phyloP scores from a whole-genome alignment of 352 stramenopile species.

The Aphanomyces astaci region DNA sequence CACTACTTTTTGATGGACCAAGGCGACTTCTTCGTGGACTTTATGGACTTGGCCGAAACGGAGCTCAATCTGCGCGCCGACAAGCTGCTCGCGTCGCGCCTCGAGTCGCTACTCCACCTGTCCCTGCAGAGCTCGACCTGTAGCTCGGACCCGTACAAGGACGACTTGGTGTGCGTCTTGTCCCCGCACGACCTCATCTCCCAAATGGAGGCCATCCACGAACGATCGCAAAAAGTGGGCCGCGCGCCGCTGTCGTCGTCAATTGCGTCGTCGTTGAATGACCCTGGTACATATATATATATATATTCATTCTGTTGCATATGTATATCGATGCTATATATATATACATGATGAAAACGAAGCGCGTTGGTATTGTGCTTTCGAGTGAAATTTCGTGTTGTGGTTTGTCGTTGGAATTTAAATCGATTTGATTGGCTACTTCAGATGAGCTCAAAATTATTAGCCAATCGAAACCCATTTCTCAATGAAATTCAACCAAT shows the following conservation, averaged over 20 bases:
- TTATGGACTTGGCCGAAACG: slow-evolving; percentile 93
- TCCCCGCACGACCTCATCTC: slow-evolving; percentile 84
- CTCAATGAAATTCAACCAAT: no score
- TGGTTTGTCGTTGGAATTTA: no score
- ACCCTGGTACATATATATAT: no score
- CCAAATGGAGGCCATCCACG: slow-evolving; percentile 90
- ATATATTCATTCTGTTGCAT: no score
- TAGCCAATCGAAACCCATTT: no score
- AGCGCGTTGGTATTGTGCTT: not conserved
- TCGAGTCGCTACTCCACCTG: slow-evolving; percentile 93
- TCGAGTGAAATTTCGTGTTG: no score
- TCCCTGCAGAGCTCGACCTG: slow-evolving; percentile 91
- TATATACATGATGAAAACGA: no score
- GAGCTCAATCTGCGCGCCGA: slow-evolving; percentile 87
- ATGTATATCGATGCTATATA: no score
- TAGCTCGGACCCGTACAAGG: slow-evolving; percentile 79
- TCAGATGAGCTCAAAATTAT: no score
- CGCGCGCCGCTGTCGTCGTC: slow-evolving; percentile 64
- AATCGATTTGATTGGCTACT: no score
- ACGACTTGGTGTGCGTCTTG: slow-evolving; percentile 85
- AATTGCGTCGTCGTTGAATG: slow-evolving; percentile 52
- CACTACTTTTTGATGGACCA: slow-evolving; percentile 99
- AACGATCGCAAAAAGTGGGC: slow-evolving; percentile 54
- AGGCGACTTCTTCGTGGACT: slow-evolving; percentile 98
- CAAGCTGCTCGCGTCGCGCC: slow-evolving; percentile 78